phyloP scores from a whole-genome alignment of 371 early-diverging fungal species.

The Syncephalastrum contaminatum region DNA sequence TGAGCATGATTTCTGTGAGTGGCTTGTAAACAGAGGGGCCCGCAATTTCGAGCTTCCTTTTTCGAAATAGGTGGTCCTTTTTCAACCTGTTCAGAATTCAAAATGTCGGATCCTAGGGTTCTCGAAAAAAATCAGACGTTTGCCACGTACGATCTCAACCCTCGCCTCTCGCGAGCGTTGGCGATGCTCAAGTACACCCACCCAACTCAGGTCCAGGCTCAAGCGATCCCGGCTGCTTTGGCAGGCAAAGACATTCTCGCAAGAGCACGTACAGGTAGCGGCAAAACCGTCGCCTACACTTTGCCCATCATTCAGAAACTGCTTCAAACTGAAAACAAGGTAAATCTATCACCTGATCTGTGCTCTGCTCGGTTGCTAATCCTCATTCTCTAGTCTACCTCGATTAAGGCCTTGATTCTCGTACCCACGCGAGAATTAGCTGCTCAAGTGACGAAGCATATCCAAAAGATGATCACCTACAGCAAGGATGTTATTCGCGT shows the following conservation, averaged over 20 bases:
- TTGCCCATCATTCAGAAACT: constrained; percentile 94
- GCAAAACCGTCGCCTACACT: constrained; percentile 98
- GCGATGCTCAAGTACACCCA: constrained; percentile 74
- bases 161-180: constrained; percentile 84
- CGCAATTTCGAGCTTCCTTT: too few relatives aligned
- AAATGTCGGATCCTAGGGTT: constrained; percentile 20
- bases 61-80: too few relatives aligned
- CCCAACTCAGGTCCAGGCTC: constrained; percentile 95
- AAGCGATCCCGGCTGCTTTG: constrained; percentile 93
- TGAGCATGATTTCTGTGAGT: too few relatives aligned
- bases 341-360: constrained; percentile 13
- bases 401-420: constrained; percentile 63
- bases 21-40: too few relatives aligned
- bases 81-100: too few relatives aligned
- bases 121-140: constrained; percentile 42
- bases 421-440: constrained; percentile 98
- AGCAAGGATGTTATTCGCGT: constrained; percentile 67
- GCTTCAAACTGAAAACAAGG: constrained; percentile 60
- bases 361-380: too few relatives aligned
- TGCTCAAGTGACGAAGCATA: constrained; percentile 82
- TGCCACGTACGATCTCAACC: constrained; percentile 74
- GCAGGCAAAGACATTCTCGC: constrained; percentile 96
- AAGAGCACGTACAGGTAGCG: constrained; percentile 98
- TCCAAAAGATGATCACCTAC: constrained; percentile 72
- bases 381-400: constrained; percentile 4